A percentile compares a stretch with the other conserved stretches of the same genome.
phyloP scores from a whole-genome alignment of 2,329 filamentous ascomycete genomes.

The Apiospora arundinis region DNA sequence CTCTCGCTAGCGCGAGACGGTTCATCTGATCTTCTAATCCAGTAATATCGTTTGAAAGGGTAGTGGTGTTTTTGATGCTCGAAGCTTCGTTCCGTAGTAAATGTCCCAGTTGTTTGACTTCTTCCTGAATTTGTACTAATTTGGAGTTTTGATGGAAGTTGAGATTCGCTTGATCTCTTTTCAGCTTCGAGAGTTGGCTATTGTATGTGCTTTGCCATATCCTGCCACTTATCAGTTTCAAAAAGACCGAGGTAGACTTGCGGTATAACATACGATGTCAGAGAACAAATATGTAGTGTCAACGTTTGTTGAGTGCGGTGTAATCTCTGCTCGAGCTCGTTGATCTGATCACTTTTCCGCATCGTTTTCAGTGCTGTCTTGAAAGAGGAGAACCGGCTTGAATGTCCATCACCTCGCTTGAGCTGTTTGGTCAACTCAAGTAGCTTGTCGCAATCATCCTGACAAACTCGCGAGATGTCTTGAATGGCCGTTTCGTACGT shows the following conservation, averaged over 20 bases:
- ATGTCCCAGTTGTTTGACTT: not conserved
- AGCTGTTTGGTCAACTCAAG: not conserved
- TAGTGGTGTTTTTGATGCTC: not conserved
- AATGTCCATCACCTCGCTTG: not conserved
- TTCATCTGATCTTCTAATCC: not conserved
- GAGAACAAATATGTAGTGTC: not conserved
- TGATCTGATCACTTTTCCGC: not conserved
- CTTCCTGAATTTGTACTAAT: too few relatives aligned
- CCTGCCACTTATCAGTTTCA: not conserved
- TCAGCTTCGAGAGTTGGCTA: not conserved
- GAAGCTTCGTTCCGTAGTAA: not conserved
- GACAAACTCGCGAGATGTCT: not conserved
- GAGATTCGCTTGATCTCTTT: too few relatives aligned
- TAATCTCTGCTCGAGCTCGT: not conserved
- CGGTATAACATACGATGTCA: not conserved
- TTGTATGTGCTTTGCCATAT: not conserved
- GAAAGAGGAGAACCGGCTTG: not conserved
- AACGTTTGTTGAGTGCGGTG: not conserved
- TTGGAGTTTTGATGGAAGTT: too few relatives aligned
- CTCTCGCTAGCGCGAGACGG: not conserved
- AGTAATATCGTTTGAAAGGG: not conserved
- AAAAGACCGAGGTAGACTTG: not conserved
- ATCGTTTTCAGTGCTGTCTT: not conserved
- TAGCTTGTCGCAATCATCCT: not conserved
- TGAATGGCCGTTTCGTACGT: not conserved